Evolutionary conservation across 2,329 filamentous ascomycete genomes (phyloP).

Genomic region (Diaporthe citrichinensis): DNA sequence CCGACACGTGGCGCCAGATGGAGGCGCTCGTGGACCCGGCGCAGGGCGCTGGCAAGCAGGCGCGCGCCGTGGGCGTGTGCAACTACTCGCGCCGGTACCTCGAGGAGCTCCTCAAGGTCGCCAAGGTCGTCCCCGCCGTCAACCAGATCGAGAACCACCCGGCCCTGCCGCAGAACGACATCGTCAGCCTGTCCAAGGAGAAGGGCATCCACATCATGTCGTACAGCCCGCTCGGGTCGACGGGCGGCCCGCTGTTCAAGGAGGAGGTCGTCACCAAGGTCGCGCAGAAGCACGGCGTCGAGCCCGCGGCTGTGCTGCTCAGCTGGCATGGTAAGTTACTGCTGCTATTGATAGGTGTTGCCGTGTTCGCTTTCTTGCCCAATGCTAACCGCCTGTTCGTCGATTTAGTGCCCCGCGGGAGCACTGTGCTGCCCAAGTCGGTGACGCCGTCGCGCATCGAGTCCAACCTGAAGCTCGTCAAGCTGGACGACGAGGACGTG

Average conservation of each 20-base stretch:
- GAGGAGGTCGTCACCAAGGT: slow-evolving; percentile 74
- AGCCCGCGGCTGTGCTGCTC: slow-evolving; percentile 74
- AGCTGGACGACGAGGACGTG: slow-evolving; percentile 75
- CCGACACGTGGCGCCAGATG: slow-evolving; percentile 84
- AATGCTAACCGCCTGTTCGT: background rate
- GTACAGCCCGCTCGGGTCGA: slow-evolving; percentile 77
- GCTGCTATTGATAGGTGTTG: background rate
- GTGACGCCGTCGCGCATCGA: slow-evolving; percentile 78
- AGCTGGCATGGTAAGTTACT: slow-evolving; percentile 77
- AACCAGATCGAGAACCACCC: slow-evolving; percentile 85
- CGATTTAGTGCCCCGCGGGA: slow-evolving; percentile 73
- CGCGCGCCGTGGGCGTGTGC: slow-evolving; percentile 67
- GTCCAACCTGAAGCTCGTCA: slow-evolving; percentile 77
- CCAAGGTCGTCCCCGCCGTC: slow-evolving; percentile 72
- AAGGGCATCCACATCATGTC: slow-evolving; percentile 81
- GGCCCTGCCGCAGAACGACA: slow-evolving; percentile 78
- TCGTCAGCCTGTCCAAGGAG: slow-evolving; percentile 76
- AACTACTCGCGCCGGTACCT: slow-evolving; percentile 72
- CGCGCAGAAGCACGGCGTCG: slow-evolving; percentile 73
- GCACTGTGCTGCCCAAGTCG: slow-evolving; percentile 81
- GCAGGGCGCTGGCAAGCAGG: slow-evolving; percentile 54
- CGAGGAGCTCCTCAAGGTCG: slow-evolving; percentile 65
- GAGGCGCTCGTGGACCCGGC: slow-evolving; percentile 74
- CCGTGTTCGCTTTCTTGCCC: background rate
- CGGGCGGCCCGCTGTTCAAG: slow-evolving; percentile 74